Evolutionary conservation across 2,329 filamentous ascomycete genomes (phyloP).

Genomic region (Clarireedia paspali): DNA sequence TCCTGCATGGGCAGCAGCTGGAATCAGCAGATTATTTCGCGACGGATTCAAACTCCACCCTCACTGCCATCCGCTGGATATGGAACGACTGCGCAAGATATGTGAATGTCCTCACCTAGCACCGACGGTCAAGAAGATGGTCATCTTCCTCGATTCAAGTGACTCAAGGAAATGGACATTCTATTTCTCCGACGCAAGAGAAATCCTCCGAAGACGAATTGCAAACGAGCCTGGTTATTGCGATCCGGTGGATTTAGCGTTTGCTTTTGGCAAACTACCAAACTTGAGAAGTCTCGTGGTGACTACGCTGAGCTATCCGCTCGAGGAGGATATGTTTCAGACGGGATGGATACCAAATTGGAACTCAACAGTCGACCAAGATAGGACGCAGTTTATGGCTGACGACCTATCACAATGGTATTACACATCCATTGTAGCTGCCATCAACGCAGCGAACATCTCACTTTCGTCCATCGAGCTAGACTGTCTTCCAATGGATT

Average conservation of each 20-base stretch:
- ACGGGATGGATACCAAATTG: conserved; percentile 3
- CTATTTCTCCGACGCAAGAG: conserved; percentile 6
- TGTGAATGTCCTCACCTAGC: neutral
- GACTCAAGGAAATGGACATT: conserved; percentile 7
- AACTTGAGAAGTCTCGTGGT: neutral
- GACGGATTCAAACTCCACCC: conserved; percentile 9
- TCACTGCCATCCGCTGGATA: conserved; percentile 4
- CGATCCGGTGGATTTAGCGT: neutral
- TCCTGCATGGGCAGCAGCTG: conserved; percentile 1
- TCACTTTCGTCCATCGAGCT: neutral
- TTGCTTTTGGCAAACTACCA: neutral
- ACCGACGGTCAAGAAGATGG: conserved; percentile 1
- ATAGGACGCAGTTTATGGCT: conserved; percentile 5
- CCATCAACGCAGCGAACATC: neutral
- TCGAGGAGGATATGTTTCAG: conserved; percentile 1
- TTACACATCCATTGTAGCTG: conserved; percentile 6
- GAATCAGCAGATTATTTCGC: neutral
- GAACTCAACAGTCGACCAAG: conserved; percentile 3
- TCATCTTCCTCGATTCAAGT: conserved; percentile 6
- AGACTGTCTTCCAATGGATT: conserved; percentile 6
- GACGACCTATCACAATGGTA: conserved; percentile 9
- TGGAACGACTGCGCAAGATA: neutral
- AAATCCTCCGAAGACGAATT: conserved; percentile 3
- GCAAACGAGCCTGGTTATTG: conserved; percentile 1
- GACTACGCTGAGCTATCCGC: conserved; percentile 2